Evolutionary conservation across 2,329 filamentous ascomycete species (phyloP).

Genomic region (Fusarium globosum): DNA sequence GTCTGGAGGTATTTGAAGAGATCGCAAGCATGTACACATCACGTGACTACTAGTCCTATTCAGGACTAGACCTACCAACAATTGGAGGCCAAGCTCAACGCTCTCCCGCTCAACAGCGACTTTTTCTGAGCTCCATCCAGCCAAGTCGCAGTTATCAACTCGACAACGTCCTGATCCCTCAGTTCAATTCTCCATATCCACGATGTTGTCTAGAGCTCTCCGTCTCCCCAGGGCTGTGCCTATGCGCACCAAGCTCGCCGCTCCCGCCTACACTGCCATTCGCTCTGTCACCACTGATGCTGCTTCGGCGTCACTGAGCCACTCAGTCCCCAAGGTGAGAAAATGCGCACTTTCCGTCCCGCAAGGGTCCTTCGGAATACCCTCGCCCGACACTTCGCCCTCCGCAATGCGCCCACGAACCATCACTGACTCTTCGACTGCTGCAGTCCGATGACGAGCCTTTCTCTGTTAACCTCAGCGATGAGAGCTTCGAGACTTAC

Average conservation of each 20-base stretch:
- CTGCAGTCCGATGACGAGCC: slow-evolving; percentile 89
- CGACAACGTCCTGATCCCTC: slow-evolving; percentile 46
- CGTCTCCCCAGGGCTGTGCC: slow-evolving; percentile 70
- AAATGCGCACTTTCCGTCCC: slow-evolving; percentile 42
- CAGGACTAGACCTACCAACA: slow-evolving; percentile 53
- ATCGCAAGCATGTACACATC: slow-evolving; percentile 8
- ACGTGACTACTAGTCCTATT: slow-evolving; percentile 43
- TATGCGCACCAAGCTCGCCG: slow-evolving; percentile 62
- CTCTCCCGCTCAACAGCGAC: slow-evolving; percentile 54
- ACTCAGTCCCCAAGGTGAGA: slow-evolving; percentile 67
- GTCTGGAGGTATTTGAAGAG: not conserved
- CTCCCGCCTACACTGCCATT: slow-evolving; percentile 61
- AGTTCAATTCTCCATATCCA: slow-evolving; percentile 45
- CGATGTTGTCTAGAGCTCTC: slow-evolving; percentile 79
- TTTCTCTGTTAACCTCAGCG: slow-evolving; percentile 91
- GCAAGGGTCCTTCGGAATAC: slow-evolving; percentile 7
- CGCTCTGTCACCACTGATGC: slow-evolving; percentile 95
- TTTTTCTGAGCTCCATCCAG: slow-evolving; percentile 56
- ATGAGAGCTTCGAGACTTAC: slow-evolving; percentile 99
- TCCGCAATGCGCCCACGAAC: not conserved
- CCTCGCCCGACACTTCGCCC: not conserved
- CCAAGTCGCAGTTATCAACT: slow-evolving; percentile 48
- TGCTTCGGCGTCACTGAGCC: slow-evolving; percentile 89
- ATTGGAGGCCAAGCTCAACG: slow-evolving; percentile 51
- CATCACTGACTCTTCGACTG: slow-evolving; percentile 29